These are phyloP conservation scores for Oldenlandia corymbosa DNA, from an alignment of 257 asterid genomes.

Conservation along the genomic window DNA sequence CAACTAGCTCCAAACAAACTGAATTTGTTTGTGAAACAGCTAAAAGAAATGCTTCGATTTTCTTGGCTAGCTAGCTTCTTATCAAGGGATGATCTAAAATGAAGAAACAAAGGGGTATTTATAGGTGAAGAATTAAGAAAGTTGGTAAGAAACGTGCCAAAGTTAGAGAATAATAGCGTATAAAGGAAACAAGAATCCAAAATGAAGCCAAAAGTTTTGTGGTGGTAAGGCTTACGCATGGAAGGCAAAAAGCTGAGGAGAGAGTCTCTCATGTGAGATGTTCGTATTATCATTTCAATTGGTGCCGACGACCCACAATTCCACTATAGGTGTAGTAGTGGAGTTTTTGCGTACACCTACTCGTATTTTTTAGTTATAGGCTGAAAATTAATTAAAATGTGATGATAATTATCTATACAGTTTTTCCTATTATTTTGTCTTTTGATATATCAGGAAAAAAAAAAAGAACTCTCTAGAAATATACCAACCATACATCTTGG, in stretches of 20 bases:
- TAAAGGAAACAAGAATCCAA: not conserved
- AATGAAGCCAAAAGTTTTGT: conserved; percentile 27
- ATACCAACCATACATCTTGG: too few species aligned
- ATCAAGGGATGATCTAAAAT: conserved; percentile 4
- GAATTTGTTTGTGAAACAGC: not conserved
- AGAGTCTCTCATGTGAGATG: conserved; percentile 14
- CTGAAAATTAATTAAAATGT: too few species aligned
- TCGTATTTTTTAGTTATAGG: not conserved
- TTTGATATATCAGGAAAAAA: too few species aligned
- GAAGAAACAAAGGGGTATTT: conserved; percentile 30
- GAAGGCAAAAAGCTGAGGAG: conserved; percentile 22
- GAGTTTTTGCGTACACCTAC: conserved; percentile 3
- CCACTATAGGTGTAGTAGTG: conserved; percentile 46
- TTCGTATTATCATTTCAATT: not conserved
- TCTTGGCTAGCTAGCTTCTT: not conserved
- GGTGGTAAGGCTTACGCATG: conserved; percentile 24
- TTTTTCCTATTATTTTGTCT: too few species aligned
- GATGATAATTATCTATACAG: conserved; percentile 4
- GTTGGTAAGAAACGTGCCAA: conserved; percentile 24
- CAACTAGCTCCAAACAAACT: too few species aligned
- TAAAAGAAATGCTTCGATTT: not conserved
- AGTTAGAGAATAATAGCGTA: conserved; percentile 7
- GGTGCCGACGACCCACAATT: conserved; percentile 36
- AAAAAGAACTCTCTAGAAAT: too few species aligned
- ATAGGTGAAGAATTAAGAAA: conserved; percentile 29